Evolutionary conservation across 2,329 filamentous ascomycete species (phyloP).

Genomic region (Botryotinia calthae): DNA sequence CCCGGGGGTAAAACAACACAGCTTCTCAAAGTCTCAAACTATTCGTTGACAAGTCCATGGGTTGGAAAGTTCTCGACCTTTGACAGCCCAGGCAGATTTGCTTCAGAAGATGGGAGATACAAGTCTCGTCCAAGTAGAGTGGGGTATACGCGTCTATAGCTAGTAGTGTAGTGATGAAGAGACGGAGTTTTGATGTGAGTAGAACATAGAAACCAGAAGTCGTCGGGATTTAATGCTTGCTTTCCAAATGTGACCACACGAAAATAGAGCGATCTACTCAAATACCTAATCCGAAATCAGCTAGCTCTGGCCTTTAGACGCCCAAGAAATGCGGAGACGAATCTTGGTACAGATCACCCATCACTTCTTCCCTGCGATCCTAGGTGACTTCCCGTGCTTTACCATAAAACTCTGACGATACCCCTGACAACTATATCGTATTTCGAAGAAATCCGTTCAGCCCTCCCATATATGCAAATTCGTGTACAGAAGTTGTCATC

Average conservation of each 20-base stretch:
- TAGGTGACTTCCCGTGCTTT: not conserved
- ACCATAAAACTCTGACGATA: not conserved
- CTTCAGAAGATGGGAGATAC: not conserved
- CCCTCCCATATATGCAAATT: not conserved
- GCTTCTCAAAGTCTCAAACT: not conserved
- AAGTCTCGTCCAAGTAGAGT: not conserved
- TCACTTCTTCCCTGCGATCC: not conserved
- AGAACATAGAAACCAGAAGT: not conserved
- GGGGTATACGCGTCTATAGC: not conserved
- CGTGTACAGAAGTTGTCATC: not conserved
- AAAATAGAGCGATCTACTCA: not conserved
- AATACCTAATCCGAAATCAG: not conserved
- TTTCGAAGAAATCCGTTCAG: no score
- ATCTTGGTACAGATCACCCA: constrained; percentile 13
- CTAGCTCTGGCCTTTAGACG: constrained; percentile 8
- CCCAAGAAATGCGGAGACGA: constrained; percentile 1
- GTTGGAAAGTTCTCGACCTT: not conserved
- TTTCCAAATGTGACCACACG: not conserved
- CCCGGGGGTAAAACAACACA: not conserved
- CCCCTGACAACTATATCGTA: no score
- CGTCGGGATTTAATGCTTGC: constrained; percentile 1
- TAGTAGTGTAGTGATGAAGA: not conserved
- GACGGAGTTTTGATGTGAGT: not conserved
- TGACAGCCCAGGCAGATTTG: not conserved
- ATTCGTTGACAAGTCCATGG: not conserved